These are phyloP conservation scores for Trifolium subterraneum DNA, from an alignment of 306 rosid species.

Conservation along the genomic window DNA sequence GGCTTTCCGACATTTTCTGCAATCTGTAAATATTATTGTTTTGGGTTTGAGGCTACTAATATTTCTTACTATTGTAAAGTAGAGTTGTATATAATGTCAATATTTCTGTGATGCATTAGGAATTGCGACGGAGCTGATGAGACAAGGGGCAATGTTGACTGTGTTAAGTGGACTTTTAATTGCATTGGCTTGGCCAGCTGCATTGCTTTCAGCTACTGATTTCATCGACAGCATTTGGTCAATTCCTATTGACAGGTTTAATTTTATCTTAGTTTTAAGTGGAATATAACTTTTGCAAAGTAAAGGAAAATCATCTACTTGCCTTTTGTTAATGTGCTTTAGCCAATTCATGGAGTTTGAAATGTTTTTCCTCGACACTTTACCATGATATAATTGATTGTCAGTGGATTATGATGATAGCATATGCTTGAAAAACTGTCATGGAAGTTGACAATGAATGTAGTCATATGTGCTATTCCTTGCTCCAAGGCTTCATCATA, in stretches of 20 bases:
- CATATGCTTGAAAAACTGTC: too few relatives aligned
- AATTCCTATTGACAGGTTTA: slow-evolving; percentile 66
- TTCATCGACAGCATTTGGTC: slow-evolving; percentile 67
- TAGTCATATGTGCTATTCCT: slow-evolving; percentile 15
- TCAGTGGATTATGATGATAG: too few relatives aligned
- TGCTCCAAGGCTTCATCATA: slow-evolving; percentile 21
- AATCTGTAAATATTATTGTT: slow-evolving; percentile 33
- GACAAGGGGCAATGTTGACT: slow-evolving; percentile 71
- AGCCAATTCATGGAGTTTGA: slow-evolving; percentile 7
- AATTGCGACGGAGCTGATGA: slow-evolving; percentile 58
- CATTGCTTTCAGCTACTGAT: slow-evolving; percentile 57
- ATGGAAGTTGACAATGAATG: slow-evolving; percentile 19
- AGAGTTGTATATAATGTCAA: slow-evolving; percentile 28
- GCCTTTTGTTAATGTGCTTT: slow-evolving; percentile 4
- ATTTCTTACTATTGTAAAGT: slow-evolving; percentile 16
- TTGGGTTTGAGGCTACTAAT: slow-evolving; percentile 35
- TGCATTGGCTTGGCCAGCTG: slow-evolving; percentile 68
- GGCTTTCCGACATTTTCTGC: not conserved
- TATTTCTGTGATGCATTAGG: slow-evolving; percentile 47
- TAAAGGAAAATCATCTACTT: slow-evolving; percentile 16
- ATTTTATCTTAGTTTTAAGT: slow-evolving; percentile 11
- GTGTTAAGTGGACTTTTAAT: slow-evolving; percentile 59
- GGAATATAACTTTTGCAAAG: slow-evolving; percentile 11
- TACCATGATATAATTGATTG: slow-evolving; percentile 1
- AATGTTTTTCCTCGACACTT: slow-evolving; percentile 20